Evolutionary conservation across 2,329 filamentous ascomycete genomes (phyloP).

Genomic region (Sporothrix pallida): DNA sequence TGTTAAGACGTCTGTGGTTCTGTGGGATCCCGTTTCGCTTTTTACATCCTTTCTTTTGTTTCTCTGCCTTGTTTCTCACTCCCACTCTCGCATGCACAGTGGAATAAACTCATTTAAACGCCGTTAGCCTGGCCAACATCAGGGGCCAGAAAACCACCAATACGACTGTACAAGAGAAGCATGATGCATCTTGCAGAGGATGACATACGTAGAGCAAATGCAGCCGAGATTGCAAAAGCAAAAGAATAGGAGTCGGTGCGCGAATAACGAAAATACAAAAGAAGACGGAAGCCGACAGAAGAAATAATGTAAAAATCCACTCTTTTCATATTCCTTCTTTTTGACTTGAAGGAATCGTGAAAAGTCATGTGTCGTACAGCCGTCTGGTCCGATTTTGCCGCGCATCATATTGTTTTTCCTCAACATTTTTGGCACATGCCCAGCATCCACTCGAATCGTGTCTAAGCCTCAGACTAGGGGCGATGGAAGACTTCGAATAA

Average conservation of each 20-base stretch:
- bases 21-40: background rate
- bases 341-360: background rate
- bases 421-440: background rate
- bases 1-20: conserved; percentile 10
- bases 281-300: background rate
- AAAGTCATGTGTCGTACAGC: background rate
- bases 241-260: background rate
- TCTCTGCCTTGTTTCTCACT: conserved; percentile 20
- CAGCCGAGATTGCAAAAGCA: conserved; percentile 20
- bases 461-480: background rate
- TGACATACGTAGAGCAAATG: background rate
- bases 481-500: background rate
- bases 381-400: background rate
- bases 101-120: conserved; percentile 17
- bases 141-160: background rate
- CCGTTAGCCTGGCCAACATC: conserved; percentile 1
- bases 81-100: conserved; percentile 12
- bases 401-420: background rate
- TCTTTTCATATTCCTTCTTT: background rate
- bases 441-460: background rate
- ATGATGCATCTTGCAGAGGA: conserved; percentile 7
- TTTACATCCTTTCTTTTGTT: background rate
- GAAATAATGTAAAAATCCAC: background rate
- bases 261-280: conserved; percentile 10
- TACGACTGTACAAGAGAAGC: conserved; percentile 3